Conservation (phyloP, 805 yeast genomes). For the Pichia californica region DNA sequence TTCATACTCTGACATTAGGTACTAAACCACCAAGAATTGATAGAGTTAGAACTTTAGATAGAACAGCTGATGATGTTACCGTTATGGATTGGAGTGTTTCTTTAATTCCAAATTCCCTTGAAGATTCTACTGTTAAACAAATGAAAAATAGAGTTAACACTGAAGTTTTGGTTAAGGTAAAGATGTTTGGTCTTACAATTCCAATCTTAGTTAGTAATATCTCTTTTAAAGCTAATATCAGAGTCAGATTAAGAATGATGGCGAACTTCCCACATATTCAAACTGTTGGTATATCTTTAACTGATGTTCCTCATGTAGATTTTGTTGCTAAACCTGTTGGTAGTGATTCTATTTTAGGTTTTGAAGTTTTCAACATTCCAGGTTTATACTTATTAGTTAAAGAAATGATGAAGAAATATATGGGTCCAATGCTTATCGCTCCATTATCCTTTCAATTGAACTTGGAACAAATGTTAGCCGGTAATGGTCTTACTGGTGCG, state of each 20-base stretch:
- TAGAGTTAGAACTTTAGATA: constrained; percentile 78
- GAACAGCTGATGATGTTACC: constrained; percentile 87
- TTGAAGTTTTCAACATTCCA: constrained; percentile 84
- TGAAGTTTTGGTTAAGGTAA: constrained; percentile 67
- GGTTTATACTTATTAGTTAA: constrained; percentile 79
- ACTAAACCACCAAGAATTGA: constrained; percentile 95
- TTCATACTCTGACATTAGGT: constrained; percentile 86
- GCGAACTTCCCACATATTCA: constrained; percentile 88
- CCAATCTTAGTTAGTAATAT: constrained; percentile 78
- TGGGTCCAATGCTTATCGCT: constrained; percentile 79
- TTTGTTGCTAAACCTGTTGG: constrained; percentile 65
- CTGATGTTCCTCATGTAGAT: constrained; percentile 86
- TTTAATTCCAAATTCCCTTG: constrained; percentile 83
- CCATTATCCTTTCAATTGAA: constrained; percentile 94
- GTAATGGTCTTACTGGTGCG: constrained; percentile 71
- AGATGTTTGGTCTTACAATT: constrained; percentile 73
- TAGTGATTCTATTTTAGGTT: constrained; percentile 78
- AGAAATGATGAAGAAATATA: constrained; percentile 78
- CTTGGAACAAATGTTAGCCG: constrained; percentile 83
- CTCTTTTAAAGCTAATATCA: constrained; percentile 64
- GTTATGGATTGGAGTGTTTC: constrained; percentile 98
- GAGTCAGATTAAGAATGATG: constrained; percentile 87
- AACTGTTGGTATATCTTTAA: constrained; percentile 76
- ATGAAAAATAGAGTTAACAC: constrained; percentile 80
- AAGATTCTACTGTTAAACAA: constrained; percentile 82